Evolutionary conservation across 345 rosid species (phyloP).

Genomic region (Populus tremula): DNA sequence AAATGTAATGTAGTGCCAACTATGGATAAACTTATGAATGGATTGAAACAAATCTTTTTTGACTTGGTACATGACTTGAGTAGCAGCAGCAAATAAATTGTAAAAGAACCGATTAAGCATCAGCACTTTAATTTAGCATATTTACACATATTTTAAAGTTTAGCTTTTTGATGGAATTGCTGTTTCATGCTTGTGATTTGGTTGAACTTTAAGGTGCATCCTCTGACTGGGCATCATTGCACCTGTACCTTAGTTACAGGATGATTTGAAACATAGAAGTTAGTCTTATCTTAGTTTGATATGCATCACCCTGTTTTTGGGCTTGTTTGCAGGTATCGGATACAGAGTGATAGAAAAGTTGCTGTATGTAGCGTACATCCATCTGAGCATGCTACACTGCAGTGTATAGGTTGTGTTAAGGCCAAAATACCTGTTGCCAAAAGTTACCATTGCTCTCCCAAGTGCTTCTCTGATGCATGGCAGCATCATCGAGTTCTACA

Average conservation of each 20-base stretch:
- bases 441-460: slow-evolving; percentile 91
- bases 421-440: slow-evolving; percentile 78
- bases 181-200: background rate
- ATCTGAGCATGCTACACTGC: slow-evolving; percentile 80
- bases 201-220: background rate
- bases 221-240: background rate
- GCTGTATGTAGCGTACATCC: slow-evolving; percentile 89
- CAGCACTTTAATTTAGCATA: background rate
- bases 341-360: slow-evolving; percentile 89
- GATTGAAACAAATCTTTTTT: background rate
- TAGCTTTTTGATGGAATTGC: background rate
- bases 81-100: background rate
- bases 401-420: slow-evolving; percentile 86
- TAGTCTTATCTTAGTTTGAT: background rate
- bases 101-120: background rate
- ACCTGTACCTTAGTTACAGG: background rate
- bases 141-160: background rate
- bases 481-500: slow-evolving; percentile 95
- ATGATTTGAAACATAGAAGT: background rate
- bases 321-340: slow-evolving; percentile 67
- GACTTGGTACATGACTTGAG: background rate
- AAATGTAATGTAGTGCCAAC: background rate
- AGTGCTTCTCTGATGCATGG: slow-evolving; percentile 96
- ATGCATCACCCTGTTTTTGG: slow-evolving; percentile 4
- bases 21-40: background rate